Evolutionary conservation across 768 basidiomycete species (phyloP).

Genomic region (Basidioascus undulatus): DNA sequence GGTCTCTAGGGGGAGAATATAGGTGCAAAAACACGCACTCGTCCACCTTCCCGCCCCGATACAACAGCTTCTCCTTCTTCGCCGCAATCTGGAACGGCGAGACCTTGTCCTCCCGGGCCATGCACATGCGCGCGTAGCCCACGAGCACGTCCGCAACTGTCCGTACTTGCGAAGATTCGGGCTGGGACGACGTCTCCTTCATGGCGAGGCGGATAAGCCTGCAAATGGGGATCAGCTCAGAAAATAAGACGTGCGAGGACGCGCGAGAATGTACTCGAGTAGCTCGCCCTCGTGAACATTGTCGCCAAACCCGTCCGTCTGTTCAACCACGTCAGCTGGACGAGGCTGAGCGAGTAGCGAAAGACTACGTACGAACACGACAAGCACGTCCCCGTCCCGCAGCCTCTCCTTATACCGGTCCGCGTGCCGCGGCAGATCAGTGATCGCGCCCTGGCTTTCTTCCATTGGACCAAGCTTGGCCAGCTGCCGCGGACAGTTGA

Average conservation of each 20-base stretch:
- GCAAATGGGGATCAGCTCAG: neutral
- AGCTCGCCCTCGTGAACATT: constrained; percentile 11
- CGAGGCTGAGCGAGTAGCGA: neutral
- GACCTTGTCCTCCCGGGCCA: constrained; percentile 8
- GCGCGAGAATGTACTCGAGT: neutral
- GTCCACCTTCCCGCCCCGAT: constrained; percentile 12
- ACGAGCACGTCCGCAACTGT: constrained; percentile 7
- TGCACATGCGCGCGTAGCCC: constrained; percentile 8
- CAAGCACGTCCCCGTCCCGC: too few relatives aligned
- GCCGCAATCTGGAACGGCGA: constrained; percentile 12
- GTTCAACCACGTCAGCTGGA: neutral
- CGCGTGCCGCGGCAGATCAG: constrained; percentile 7
- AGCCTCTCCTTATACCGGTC: constrained; percentile 3
- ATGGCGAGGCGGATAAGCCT: neutral
- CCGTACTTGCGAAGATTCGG: neutral
- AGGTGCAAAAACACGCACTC: too few relatives aligned
- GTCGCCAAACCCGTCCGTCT: constrained; percentile 13
- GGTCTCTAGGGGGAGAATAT: too few relatives aligned
- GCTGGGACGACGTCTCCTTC: neutral
- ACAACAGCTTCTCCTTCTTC: constrained; percentile 4
- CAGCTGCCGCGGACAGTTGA: constrained; percentile 13
- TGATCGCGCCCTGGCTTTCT: constrained; percentile 2
- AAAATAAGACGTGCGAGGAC: neutral
- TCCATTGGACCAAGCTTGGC: constrained; percentile 8
- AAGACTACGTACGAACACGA: neutral